phyloP scores from a whole-genome alignment of 371 early-diverging fungal species.

The Rhizopus stolonifer region DNA sequence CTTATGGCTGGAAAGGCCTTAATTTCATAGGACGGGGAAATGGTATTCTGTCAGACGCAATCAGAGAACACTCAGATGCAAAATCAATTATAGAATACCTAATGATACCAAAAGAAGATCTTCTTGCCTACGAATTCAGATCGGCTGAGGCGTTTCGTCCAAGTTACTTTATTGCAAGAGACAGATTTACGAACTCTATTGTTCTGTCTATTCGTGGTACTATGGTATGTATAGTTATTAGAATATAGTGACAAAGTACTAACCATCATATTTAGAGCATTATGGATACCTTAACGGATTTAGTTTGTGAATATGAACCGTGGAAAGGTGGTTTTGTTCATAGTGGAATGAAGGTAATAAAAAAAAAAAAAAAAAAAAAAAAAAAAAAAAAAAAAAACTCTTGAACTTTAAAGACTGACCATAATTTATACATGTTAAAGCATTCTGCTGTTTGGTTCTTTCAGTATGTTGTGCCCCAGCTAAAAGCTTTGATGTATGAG shows the following conservation, averaged over 20 bases:
- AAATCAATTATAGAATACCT: constrained; percentile 72
- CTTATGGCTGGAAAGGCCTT: constrained; percentile 83
- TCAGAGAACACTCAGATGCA: constrained; percentile 70
- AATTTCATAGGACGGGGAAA: constrained; percentile 78
- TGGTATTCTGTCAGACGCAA: constrained; percentile 67
- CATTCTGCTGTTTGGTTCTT: constrained; percentile 80
- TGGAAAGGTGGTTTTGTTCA: constrained; percentile 89
- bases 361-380: background rate
- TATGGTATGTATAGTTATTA: constrained; percentile 51
- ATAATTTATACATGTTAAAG: constrained; percentile 17
- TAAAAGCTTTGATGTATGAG: constrained; percentile 66
- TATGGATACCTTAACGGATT: constrained; percentile 82
- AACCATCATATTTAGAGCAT: constrained; percentile 53
- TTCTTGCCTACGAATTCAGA: constrained; percentile 77
- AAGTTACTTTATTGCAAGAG: constrained; percentile 77
- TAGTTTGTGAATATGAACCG: constrained; percentile 83
- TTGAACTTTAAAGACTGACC: no score
- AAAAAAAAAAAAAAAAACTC: no score
- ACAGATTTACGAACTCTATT: constrained; percentile 67
- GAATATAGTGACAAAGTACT: background rate
- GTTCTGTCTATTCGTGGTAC: constrained; percentile 83
- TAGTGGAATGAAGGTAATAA: constrained; percentile 67
- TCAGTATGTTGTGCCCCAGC: constrained; percentile 64
- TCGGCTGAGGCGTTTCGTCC: constrained; percentile 75
- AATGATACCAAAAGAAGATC: constrained; percentile 64